Percentiles rank a stretch among this genome's conserved stretches.
These are phyloP conservation scores for Rutidosis leptorrhynchoides DNA, from an alignment of 129 eudicot species.

Conservation along the genomic window DNA sequence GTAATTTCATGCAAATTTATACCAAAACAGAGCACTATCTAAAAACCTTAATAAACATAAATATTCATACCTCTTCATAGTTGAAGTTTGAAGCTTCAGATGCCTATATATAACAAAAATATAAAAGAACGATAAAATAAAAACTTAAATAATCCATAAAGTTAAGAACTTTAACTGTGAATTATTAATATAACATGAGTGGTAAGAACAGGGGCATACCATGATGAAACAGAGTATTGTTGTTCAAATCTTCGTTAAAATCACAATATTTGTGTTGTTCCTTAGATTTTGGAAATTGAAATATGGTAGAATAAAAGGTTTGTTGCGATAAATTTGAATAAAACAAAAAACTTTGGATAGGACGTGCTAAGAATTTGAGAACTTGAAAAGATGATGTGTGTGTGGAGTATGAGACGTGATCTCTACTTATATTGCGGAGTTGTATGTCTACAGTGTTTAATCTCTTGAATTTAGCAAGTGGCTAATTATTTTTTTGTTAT, in stretches of 20 bases:
- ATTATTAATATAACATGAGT: background rate
- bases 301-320: constrained; percentile 9
- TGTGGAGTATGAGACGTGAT: constrained; percentile 32
- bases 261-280: constrained; percentile 31
- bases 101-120: constrained; percentile 7
- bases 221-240: constrained; percentile 25
- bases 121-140: background rate
- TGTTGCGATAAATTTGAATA: constrained; percentile 12
- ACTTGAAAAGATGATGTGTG: constrained; percentile 25
- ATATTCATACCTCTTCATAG: constrained; percentile 61
- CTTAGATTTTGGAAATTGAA: constrained; percentile 17
- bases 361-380: constrained; percentile 1
- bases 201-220: constrained; percentile 26
- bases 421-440: constrained; percentile 31
- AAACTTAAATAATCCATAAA: constrained; percentile 2
- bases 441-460: constrained; percentile 11
- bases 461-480: constrained; percentile 26
- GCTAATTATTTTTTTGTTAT: background rate
- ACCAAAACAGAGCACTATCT: background rate
- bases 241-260: background rate
- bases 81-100: constrained; percentile 31
- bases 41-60: background rate
- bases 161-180: background rate
- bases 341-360: background rate
- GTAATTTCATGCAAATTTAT: constrained; percentile 12